Evolutionary conservation across 2,329 filamentous ascomycete species (phyloP), one percentile per base, ranked within the genome.

Genomic region (Akanthomyces lecanii): DNA sequence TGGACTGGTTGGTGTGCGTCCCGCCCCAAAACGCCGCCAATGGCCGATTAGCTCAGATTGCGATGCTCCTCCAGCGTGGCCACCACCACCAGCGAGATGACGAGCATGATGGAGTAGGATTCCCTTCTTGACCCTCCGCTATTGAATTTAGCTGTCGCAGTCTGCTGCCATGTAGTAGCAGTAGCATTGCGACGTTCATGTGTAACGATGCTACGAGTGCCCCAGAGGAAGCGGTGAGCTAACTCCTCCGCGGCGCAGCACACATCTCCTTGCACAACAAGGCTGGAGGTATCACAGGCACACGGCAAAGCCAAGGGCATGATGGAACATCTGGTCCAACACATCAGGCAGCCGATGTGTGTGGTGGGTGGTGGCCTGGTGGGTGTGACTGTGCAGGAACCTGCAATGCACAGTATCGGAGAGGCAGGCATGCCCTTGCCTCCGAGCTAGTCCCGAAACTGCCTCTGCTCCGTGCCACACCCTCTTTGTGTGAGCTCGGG

Each of bases 371-470:
- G 38, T 38, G 36, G 30, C 11, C 11, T 14, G 33, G 42, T 36
- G 44, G 28, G 40, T 47, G 54, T 58, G 42, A 48, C 42, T 36
- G 55, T 28, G 44, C 54, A 48, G 42, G 44, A 47, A 58, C 30
- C 55, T 47, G 55, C 30, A 28, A 58, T 58, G 55, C 55, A 58
- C 28, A 58, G 40, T 58, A 58, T 58, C 55, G 55, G 55, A 58
- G 55, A 50, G 44, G 55, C 55, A 47, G 14, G 42, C 55, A 30
- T 23, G 25, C 55, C 55, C 55, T 28, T 58, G 55, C 28, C 55
- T 50, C 30, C 12, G 55, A 58, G 55, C 55, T 58, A 58, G 55
- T 38, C 55, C 44, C 28, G 33, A 58, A 58, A 48, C 47, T 44
- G 44, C 50, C n/a, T 28, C 30, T 47, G n/a, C 55, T 48, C 55